phyloP scores from a whole-genome alignment of 257 asterid species.

The Scutellaria galericulata region DNA sequence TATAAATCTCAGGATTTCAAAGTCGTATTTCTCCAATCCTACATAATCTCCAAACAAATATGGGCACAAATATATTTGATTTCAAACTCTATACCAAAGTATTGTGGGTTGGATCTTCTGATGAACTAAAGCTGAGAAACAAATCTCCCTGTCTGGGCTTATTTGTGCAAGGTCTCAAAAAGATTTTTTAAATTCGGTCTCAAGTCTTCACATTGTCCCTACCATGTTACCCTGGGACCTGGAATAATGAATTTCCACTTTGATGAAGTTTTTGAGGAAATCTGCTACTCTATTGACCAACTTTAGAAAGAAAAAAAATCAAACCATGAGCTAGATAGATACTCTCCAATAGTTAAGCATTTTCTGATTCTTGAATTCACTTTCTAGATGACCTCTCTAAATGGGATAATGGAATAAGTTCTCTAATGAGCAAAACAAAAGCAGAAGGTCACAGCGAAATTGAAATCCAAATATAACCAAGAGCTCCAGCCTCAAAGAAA shows the following conservation, averaged over 20 bases:
- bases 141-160: not conserved
- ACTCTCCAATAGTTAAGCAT: not conserved
- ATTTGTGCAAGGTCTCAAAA: not conserved
- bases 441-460: not conserved
- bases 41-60: too few relatives aligned
- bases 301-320: not conserved
- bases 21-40: too few relatives aligned
- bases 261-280: not conserved
- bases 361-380: constrained; percentile 11
- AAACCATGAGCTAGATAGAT: not conserved
- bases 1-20: too few relatives aligned
- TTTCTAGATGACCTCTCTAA: not conserved
- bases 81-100: not conserved
- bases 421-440: not conserved
- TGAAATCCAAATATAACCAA: not conserved
- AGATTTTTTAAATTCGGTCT: not conserved
- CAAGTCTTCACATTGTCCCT: not conserved
- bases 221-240: not conserved
- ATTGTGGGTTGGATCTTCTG: not conserved
- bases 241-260: not conserved
- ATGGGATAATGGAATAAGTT: not conserved
- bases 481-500: constrained; percentile 1
- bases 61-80: not conserved
- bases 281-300: not conserved
- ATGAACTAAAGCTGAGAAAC: not conserved